Conservation (phyloP, 805 yeast genomes). For the Hanseniaspora occidentalis region DNA sequence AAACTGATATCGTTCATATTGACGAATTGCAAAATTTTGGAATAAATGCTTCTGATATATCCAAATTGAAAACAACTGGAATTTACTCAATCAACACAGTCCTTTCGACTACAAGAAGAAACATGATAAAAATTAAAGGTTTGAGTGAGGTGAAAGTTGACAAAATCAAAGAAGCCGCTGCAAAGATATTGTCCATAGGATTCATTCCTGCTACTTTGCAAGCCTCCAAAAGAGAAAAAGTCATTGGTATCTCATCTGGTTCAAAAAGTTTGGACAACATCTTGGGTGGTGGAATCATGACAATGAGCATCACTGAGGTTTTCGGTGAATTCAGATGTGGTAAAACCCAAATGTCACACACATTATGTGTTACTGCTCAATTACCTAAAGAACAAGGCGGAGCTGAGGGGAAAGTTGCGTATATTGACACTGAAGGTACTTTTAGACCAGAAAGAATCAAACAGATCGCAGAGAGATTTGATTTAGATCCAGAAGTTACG, state of each 20-base stretch:
- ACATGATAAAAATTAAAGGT: conserved; percentile 54
- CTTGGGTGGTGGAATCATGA: conserved; percentile 64
- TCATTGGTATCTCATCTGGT: conserved; percentile 59
- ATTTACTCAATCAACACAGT: conserved; percentile 51
- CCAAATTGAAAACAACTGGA: conserved; percentile 54
- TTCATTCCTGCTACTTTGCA: conserved; percentile 65
- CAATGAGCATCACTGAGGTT: conserved; percentile 68
- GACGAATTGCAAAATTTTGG: conserved; percentile 55
- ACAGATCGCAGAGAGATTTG: conserved; percentile 57
- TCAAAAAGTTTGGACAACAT: conserved; percentile 55
- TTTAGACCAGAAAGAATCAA: conserved; percentile 58
- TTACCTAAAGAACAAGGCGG: conserved; percentile 61
- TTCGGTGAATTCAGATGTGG: conserved; percentile 77
- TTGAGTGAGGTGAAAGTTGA: conserved; percentile 69
- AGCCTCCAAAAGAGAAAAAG: conserved; percentile 49
- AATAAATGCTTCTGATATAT: conserved; percentile 58
- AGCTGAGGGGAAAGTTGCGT: conserved; percentile 70
- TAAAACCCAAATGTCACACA: conserved; percentile 71
- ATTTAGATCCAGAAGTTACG: conserved; percentile 56
- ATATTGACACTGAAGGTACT: conserved; percentile 73
- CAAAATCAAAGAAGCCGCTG: conserved; percentile 61
- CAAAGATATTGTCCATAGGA: conserved; percentile 50
- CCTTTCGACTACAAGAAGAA: conserved; percentile 50
- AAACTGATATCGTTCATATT: conserved; percentile 22
- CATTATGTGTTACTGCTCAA: conserved; percentile 66